Evolutionary conservation across 2,329 filamentous ascomycete species (phyloP), one percentile per base, ranked within the genome.

Genomic region (Corynespora cassiicola): DNA sequence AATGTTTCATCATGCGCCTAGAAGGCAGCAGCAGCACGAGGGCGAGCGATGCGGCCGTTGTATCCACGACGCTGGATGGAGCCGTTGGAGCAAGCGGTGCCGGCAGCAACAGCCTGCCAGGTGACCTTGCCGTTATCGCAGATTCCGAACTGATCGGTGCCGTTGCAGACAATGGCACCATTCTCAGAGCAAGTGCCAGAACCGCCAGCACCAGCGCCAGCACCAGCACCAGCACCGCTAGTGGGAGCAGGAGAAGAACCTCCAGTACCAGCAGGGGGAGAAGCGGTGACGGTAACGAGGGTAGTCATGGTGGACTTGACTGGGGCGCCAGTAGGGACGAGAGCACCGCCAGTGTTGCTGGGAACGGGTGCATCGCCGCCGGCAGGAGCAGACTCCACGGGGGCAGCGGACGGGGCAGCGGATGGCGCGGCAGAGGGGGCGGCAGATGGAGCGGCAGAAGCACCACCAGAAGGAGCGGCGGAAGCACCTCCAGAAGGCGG

Each of bases 31-130:
- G 36, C 22, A 42, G 40, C 29, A 12, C 32, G 38, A 16, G 58
- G 56, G 32, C 58, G 61, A 11, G 57, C 57, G 35, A 65, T 38
- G 21, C 65, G 60, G 15, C 61, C 61, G 30, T 59, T 54, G 54
- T 58, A 60, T 6, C 47, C 47, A 20, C 63, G 54, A 56, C 64
- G 65, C 19, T 46, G 34, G 41, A 76, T 72, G 35, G 53, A 47
- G 11, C 73, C 73, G 43, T 72, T 65, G 34, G 44, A 42, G 56
- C 74, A 76, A 1, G 61, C 61, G 1, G 73, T 77, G 14, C 73
- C 74, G 6, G 67, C 50, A 4, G 74, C 71, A 8, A 75, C 70
- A 8, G 53, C 42, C 53, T 71, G 68, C 56, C 59, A 73, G 16
- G 69, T 58, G 2, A 73, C 63, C 4, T 53, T 43, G 38, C 72